Evolutionary conservation across 768 basidiomycete genomes (phyloP), one percentile per base, ranked within the genome.

Genomic region (Lentinula guzmanii): DNA sequence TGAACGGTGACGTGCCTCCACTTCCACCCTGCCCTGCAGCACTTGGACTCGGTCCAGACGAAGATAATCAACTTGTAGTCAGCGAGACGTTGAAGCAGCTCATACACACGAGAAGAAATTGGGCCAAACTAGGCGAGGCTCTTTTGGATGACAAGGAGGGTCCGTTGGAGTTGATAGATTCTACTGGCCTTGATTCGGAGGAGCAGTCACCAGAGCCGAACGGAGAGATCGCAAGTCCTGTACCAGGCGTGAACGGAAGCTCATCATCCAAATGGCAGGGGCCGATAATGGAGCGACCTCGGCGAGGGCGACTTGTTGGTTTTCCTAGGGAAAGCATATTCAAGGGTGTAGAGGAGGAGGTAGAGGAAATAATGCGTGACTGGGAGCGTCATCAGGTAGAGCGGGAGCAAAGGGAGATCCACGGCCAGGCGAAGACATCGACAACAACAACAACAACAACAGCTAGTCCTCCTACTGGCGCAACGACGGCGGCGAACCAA

Each of bases 101-200:
- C 33, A 86, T 98, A 15, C 83, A 84, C 65, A 90, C 87, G 63
- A 79, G 96, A 42, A 76, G 85, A 65, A 78, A 87, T 65, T 95
- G 93, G 87, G 88, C 93, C 21, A 83, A 90, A 54, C 78, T 74
- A 41, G 84, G 98, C 5, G 93, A 91, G 8, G 74, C 75, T 5
- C 79, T 89, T 62, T 93, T 98, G 67, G 86, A 89, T 34, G 77
- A 83, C 74, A 88, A 89, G 80, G 86, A 90, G 75, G 71, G 71
- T 67, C 79, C 80, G 61, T 45, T 56, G 9, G 42, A 56, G 18
- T 16, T 42, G 1, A 28, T 56, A 24, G 41, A 56, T 7, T 16
- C 24, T 18, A 56, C 28, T 39, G 39, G 7, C 6, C 13, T 43
- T 10, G 13, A 48, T 9, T n/a, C 34, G 4, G 34, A 34, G 33